A percentile compares a stretch with the other conserved stretches of the same genome.
These are phyloP conservation scores for Fistulinella prunicolor DNA, from an alignment of 768 basidiomycete species.

Conservation along the genomic window DNA sequence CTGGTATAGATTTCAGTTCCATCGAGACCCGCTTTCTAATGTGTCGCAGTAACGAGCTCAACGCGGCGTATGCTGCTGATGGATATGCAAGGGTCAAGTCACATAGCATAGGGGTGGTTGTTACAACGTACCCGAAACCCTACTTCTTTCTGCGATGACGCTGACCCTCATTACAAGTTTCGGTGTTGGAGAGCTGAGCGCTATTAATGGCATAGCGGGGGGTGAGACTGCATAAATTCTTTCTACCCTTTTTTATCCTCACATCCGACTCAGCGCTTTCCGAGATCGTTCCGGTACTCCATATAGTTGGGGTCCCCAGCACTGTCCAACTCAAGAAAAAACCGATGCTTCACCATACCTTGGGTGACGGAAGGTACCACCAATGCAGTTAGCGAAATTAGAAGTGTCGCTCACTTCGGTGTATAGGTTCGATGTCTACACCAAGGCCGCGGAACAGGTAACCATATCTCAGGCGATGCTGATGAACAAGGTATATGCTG, in stretches of 20 bases:
- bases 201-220: conserved; percentile 81
- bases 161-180: conserved; percentile 46
- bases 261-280: conserved; percentile 53
- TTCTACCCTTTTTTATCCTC: neutral
- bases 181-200: conserved; percentile 91
- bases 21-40: neutral
- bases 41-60: conserved; percentile 67
- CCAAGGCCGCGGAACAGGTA: conserved; percentile 70
- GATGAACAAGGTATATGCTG: conserved; percentile 50
- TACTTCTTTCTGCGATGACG: neutral
- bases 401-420: neutral
- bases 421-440: conserved; percentile 76
- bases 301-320: conserved; percentile 82
- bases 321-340: conserved; percentile 67
- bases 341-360: conserved; percentile 83
- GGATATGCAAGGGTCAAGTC: conserved; percentile 90
- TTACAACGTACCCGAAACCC: conserved; percentile 61
- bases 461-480: conserved; percentile 66
- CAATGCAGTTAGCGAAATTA: neutral
- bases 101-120: conserved; percentile 63
- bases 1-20: conserved; percentile 43
- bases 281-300: conserved; percentile 88
- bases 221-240: conserved; percentile 35
- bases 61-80: conserved; percentile 88
- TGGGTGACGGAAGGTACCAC: conserved; percentile 72